Base-by-base conservation (phyloP, 2,329 filamentous ascomycete genomes). In the Pseudogymnoascus sp. region DNA sequence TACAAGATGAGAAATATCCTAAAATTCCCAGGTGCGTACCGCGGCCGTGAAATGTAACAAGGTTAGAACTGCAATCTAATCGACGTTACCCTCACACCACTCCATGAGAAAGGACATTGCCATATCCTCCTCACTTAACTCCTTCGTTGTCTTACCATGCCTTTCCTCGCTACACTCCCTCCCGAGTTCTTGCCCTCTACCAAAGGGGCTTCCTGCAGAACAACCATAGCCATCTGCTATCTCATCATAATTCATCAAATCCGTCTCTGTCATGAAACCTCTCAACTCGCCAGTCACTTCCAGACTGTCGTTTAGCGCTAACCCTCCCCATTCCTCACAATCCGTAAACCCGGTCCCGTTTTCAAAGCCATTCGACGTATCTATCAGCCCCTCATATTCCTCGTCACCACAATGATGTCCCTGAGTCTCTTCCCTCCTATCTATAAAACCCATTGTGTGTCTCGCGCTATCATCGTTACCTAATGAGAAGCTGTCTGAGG, bases 61-160 rank as follows among this genome's bases (percentile, higher is more conserved):
- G 25, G 3, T 53, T 56, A 34, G 11, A 34, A 14, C 10, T 34
- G n/a, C 10, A 34, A 18, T 56, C 50, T 56, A 56, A 56, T 56
- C 50, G 11, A 56, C 34, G 21, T 56, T 56, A 34, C 50, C 50
- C 5, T 56, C 25, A 31, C 50, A 56, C 50, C 50, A 56, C n/a
- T 56, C 50, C 50, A 56, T 31, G 16, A 56, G 50, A 34, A 56
- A 56, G 25, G 50, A 56, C 50, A 56, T 56, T 3, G 50, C 50
- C n/a, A 12, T 56, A 56, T 56, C 25, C 10, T 56, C 50, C 25
- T 56, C 50, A 56, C 18, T 11, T 56, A 56, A 34, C n/a, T 56
- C 50, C n/a, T 56, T 28, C 44, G 23, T 23, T 16, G 23, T 50
- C 44, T 10, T 28, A 50, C 23, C 4, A 7, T 50, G 23, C 5